Evolutionary conservation across 2,329 filamentous ascomycete genomes (phyloP), one percentile per base, ranked within the genome.

Genomic region (Aspergillus sp.): DNA sequence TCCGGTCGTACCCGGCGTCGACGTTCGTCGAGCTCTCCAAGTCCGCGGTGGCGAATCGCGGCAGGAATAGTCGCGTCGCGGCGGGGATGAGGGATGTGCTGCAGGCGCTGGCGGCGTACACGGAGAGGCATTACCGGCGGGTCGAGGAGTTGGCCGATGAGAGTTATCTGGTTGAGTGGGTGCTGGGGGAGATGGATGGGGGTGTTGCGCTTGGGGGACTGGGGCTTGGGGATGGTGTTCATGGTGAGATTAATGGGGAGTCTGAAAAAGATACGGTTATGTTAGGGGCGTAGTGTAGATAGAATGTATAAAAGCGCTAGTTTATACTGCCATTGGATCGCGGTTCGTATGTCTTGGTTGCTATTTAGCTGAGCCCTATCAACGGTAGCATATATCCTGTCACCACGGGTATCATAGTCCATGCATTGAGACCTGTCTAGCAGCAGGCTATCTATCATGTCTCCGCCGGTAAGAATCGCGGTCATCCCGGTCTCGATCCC

Each of bases 161-260:
- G 66, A 93, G 88, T 53, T 96, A 88, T 61, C 63, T 98, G 49
- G 75, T 96, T 25, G 86, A 94, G 60, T 96, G 93, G 71, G 93
- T 89, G 41, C 67, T 96, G 41, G 74, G 80, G 51, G 84, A 94
- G 65, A 96, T 96, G 88, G 86, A 93, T 52, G 82, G 55, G 71
- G 55, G 70, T 80, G 40, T 67, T 55, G 39, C 67, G 53, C 37
- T 63, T 34, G 41, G 61, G 31, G 52, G 43, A 19, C 35, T 56
- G 16, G 47, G 43, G 14, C 47, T 40, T 34, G 41, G 49, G n/a
- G 42, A 42, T 28, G 41, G 35, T 30, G 42, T 35, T 17, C 41
- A 42, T 33, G 46, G 38, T 6, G 45, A 49, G 4, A 41, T 39
- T 10, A 22, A 22, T 22, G 19, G 19, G 15, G 48, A 57, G 29